These are phyloP conservation scores for Coccomyxa sp. DNA, from an alignment of 139 green algal species.

Conservation along the genomic window DNA sequence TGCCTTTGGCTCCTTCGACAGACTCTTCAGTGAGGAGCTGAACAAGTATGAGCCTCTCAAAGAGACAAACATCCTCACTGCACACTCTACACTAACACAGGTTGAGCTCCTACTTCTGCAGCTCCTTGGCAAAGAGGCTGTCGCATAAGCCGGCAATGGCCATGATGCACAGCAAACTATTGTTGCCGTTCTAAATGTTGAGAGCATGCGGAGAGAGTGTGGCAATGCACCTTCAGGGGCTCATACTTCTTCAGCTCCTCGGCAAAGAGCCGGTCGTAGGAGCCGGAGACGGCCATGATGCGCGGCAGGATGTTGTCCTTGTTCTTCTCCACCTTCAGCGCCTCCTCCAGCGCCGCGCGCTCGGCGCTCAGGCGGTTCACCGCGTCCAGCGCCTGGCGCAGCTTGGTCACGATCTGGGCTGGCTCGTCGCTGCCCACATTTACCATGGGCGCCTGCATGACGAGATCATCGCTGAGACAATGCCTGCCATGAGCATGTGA, in stretches of 20 bases:
- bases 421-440: slow-evolving; percentile 61
- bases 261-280: slow-evolving; percentile 62
- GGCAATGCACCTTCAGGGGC: slow-evolving; percentile 36
- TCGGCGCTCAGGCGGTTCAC: slow-evolving; percentile 48
- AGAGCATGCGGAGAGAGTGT: neutral
- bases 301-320: slow-evolving; percentile 89
- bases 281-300: slow-evolving; percentile 61
- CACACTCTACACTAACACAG: neutral
- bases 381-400: slow-evolving; percentile 60
- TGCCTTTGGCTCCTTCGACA: slow-evolving; percentile 30
- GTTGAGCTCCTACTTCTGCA: slow-evolving; percentile 84
- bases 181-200: neutral
- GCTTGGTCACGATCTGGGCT: slow-evolving; percentile 49
- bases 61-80: neutral
- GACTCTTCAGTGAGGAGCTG: slow-evolving; percentile 75
- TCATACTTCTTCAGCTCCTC: slow-evolving; percentile 88
- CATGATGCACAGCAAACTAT: slow-evolving; percentile 38
- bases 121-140: slow-evolving; percentile 68
- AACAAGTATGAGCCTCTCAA: slow-evolving; percentile 81
- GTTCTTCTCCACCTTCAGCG: slow-evolving; percentile 68
- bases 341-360: slow-evolving; percentile 80
- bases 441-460: slow-evolving; percentile 49
- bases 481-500: too few species aligned
- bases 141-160: slow-evolving; percentile 35
- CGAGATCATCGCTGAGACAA: too few species aligned